Evolutionary conservation across 345 rosid species (phyloP).

Genomic region (Citrus inodora): DNA sequence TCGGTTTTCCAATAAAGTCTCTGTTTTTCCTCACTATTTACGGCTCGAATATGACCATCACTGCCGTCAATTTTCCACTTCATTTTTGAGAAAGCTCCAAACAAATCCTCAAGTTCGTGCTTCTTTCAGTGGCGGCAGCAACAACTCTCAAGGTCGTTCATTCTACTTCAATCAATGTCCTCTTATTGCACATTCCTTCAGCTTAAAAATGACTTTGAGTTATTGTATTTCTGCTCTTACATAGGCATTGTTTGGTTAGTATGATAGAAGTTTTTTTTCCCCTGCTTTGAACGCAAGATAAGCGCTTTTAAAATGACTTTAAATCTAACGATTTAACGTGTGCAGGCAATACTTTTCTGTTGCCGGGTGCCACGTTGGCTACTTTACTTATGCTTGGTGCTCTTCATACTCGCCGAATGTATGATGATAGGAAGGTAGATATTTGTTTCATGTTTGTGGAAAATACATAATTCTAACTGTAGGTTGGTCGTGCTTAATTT

Average conservation of each 20-base stretch:
- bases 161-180: neutral
- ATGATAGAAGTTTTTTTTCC: neutral
- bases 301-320: neutral
- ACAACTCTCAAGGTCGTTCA: slow-evolving; percentile 51
- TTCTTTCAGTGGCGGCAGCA: slow-evolving; percentile 37
- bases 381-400: slow-evolving; percentile 94
- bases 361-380: slow-evolving; percentile 92
- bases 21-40: slow-evolving; percentile 26
- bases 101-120: slow-evolving; percentile 40
- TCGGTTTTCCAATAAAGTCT: slow-evolving; percentile 30
- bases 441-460: neutral
- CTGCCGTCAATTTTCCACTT: slow-evolving; percentile 42
- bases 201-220: neutral
- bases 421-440: slow-evolving; percentile 78
- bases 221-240: neutral
- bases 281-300: neutral
- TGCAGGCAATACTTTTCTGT: slow-evolving; percentile 63
- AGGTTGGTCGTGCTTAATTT: neutral
- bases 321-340: neutral
- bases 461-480: neutral
- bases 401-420: slow-evolving; percentile 91
- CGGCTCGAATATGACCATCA: slow-evolving; percentile 24
- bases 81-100: slow-evolving; percentile 44
- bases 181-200: neutral
- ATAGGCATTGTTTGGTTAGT: neutral